Base-by-base conservation (phyloP, 2,329 filamentous ascomycete genomes). In the Aspergillus fijiensis region DNA sequence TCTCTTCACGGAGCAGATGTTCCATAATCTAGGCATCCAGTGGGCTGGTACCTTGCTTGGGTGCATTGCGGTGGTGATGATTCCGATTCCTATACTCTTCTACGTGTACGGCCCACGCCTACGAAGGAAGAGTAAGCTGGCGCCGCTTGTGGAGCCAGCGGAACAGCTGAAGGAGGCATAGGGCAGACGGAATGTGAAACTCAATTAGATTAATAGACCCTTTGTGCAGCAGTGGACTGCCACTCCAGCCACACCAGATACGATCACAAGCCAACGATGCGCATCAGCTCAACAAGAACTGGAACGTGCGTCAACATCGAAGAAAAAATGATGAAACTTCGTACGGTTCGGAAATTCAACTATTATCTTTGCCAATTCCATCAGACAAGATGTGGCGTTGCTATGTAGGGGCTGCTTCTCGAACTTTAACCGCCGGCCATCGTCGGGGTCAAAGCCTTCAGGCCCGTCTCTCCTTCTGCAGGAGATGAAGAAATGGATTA, bases 1-100 rank as follows among this genome's bases (percentile, higher is more conserved):
- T 2, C 59, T 68, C 3, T 68, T 68, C 50, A 61, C 65, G 5
- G 58, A 59, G 3, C 65, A 67, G 27, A 68, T 68, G 66, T 67
- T 67, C 49, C 52, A 65, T 35, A 65, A 67, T 21, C n/a, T 67
- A 14, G 66, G 65, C 1, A 62, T 67, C 19, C 65, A 68, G 39
- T 68, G 66, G 66, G 66, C 65, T 0, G 60, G 59, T 0, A 68
- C 66, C 0, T 23, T 68, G 9, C 54, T 67, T 1, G 65, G 66
- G 0, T 68, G 65, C 53, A 64, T 68, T 21, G 66, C 62, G 0
- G 63, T 61, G n/a, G n/a, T 66, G 29, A 65, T 68, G 65, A 60
- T 68, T 21, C 66, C 66, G 1, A 66, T 68, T 31, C 66, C 65
- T n/a, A 49, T 66, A 7, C 48, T 64, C 23, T 68, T 68, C 42